Percentiles rank a stretch among this genome's conserved stretches.
These are phyloP conservation scores for Drechslera avenae DNA, from an alignment of 2,329 filamentous ascomycete species.

Conservation along the genomic window DNA sequence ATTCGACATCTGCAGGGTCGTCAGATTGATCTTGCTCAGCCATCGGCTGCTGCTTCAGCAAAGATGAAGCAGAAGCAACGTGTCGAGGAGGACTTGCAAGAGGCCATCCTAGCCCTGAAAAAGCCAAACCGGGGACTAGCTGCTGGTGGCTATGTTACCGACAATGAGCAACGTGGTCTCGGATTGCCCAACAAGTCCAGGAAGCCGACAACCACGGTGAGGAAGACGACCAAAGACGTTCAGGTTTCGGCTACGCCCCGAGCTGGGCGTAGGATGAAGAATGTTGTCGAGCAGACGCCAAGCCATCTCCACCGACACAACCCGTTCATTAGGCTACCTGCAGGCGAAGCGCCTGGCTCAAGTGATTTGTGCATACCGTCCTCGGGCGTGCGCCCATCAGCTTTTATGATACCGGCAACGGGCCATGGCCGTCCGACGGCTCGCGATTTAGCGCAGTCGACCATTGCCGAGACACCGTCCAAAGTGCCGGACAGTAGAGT, in stretches of 20 bases:
- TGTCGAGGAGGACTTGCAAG: conserved; percentile 71
- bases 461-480: conserved; percentile 52
- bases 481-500: conserved; percentile 43
- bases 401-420: conserved; percentile 34
- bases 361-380: conserved; percentile 49
- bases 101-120: conserved; percentile 74
- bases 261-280: conserved; percentile 39
- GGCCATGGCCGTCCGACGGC: conserved; percentile 36
- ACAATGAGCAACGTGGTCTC: conserved; percentile 63
- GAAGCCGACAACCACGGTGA: conserved; percentile 35
- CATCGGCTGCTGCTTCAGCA: conserved; percentile 58
- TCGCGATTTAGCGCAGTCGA: conserved; percentile 34
- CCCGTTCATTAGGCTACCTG: conserved; percentile 27
- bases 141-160: conserved; percentile 69
- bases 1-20: conserved; percentile 56
- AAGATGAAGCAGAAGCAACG: conserved; percentile 69
- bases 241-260: conserved; percentile 54
- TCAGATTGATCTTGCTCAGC: conserved; percentile 61
- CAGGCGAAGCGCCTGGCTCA: conserved; percentile 25
- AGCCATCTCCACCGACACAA: conserved; percentile 32
- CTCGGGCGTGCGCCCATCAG: conserved; percentile 43
- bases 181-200: conserved; percentile 31
- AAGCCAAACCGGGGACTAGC: conserved; percentile 76
- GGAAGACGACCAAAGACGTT: conserved; percentile 41
- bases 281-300: conserved; percentile 40